A percentile compares a stretch with the other conserved stretches of the same genome.
Evolutionary conservation across 352 stramenopile species (phyloP).

Genomic region (Achlya hypogyna): DNA sequence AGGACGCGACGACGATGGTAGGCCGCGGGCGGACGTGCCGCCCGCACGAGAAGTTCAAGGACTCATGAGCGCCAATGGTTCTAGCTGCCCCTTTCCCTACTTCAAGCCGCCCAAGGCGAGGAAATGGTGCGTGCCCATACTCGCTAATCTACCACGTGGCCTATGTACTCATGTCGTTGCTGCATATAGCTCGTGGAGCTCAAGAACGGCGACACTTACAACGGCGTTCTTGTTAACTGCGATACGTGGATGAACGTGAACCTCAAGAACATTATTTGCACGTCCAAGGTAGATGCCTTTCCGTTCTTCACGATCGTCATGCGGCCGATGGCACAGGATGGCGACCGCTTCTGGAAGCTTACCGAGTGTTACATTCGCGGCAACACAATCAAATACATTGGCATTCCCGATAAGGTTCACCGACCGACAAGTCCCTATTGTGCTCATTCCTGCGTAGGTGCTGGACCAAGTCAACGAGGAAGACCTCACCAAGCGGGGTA

Average conservation of each 20-base stretch:
- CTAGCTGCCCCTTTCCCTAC: conserved; percentile 92
- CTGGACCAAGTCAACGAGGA: conserved; percentile 94
- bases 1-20: conserved; percentile 13
- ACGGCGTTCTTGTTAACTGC: conserved; percentile 94
- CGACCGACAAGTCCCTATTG: background rate
- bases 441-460: conserved; percentile 33
- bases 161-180: background rate
- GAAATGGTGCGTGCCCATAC: conserved; percentile 87
- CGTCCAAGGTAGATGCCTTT: conserved; percentile 68
- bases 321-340: conserved; percentile 63
- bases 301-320: conserved; percentile 6
- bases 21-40: background rate
- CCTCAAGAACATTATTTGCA: conserved; percentile 97
- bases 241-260: conserved; percentile 99
- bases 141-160: background rate
- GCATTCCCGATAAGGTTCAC: conserved; percentile 91
- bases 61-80: background rate
- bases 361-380: conserved; percentile 97
- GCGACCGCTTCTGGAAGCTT: conserved; percentile 97
- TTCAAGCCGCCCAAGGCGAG: conserved; percentile 92
- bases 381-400: conserved; percentile 98
- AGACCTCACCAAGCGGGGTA: conserved; percentile 78
- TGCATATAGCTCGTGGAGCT: conserved; percentile 91
- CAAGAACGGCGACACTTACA: conserved; percentile 99
- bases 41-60: background rate